A percentile compares a stretch with the other conserved stretches of the same genome.
phyloP scores from a whole-genome alignment of 73 alveolate genomes.

The Effrenium voratum region DNA sequence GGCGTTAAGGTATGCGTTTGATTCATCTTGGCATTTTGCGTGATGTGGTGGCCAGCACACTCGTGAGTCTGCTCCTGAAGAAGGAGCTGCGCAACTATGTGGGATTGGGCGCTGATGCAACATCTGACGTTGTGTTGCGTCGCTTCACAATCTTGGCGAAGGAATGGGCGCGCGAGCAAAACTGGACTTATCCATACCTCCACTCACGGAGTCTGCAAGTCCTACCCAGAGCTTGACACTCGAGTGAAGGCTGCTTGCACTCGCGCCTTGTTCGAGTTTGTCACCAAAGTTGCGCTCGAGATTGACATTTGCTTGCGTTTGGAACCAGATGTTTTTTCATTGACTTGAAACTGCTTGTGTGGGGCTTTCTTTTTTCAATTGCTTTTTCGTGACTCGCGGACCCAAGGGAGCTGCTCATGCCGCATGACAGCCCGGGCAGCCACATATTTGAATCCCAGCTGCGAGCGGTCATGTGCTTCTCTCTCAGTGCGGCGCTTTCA shows the following conservation, averaged over 20 bases:
- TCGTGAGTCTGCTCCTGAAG: neutral
- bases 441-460: too few relatives aligned
- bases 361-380: too few relatives aligned
- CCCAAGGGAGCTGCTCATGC: too few relatives aligned
- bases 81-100: neutral
- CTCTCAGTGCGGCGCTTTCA: too few relatives aligned
- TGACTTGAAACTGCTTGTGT: too few relatives aligned
- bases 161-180: neutral
- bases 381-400: too few relatives aligned
- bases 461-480: too few relatives aligned
- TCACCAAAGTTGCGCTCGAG: neutral
- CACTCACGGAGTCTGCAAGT: neutral
- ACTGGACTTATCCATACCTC: neutral
- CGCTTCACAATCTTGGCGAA: neutral
- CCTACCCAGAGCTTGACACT: neutral
- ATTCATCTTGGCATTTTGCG: neutral
- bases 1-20: neutral
- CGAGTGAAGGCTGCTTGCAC: constrained; percentile 7
- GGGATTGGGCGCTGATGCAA: neutral
- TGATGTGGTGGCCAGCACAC: neutral
- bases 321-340: neutral
- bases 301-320: neutral
- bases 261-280: constrained; percentile 6
- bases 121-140: neutral
- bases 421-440: too few relatives aligned